Conservation (phyloP, 78 protist species). For the Dictyostelium purpureum region DNA sequence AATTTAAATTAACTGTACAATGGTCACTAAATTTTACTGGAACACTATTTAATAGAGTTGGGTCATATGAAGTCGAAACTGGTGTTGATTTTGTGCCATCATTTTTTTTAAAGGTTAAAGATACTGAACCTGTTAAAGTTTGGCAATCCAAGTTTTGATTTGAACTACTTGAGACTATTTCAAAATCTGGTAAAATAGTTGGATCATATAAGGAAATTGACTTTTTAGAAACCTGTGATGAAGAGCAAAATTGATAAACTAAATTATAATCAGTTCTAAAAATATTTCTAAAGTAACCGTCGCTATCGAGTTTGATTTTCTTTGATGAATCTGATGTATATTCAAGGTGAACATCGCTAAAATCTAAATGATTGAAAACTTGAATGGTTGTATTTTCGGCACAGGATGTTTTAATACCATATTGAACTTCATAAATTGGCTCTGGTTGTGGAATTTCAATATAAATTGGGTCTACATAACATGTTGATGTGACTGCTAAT, state of each 20-base stretch:
- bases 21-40: background rate
- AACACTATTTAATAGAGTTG: background rate
- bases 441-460: background rate
- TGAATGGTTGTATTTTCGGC: background rate
- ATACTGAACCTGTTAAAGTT: background rate
- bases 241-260: background rate
- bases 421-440: background rate
- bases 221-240: background rate
- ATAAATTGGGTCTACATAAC: background rate
- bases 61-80: background rate
- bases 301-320: background rate
- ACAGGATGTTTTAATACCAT: background rate
- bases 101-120: background rate
- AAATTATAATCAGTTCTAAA: background rate
- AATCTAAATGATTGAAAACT: background rate
- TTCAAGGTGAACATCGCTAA: too few relatives aligned
- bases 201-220: too few relatives aligned
- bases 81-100: background rate
- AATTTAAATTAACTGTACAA: background rate
- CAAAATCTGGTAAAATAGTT: too few relatives aligned
- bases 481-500: background rate
- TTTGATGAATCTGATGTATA: too few relatives aligned
- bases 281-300: background rate
- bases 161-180: too few relatives aligned
- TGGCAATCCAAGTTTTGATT: background rate